Evolutionary conservation across 257 asterid genomes (phyloP).

Genomic region (Nicotiana undulata): DNA sequence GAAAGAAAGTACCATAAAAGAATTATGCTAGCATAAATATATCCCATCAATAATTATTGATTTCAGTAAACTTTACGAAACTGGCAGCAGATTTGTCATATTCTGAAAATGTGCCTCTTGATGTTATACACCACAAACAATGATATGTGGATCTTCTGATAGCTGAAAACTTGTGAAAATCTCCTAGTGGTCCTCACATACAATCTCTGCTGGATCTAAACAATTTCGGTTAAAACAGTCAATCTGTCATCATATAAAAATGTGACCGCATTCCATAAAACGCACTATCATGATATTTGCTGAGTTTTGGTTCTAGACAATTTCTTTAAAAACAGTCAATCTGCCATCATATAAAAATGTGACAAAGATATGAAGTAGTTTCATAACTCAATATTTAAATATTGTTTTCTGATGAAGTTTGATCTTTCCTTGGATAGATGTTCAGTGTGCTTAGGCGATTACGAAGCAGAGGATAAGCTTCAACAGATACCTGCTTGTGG

Average conservation of each 20-base stretch:
- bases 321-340: no score
- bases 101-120: neutral
- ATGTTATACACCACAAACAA: neutral
- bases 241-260: no score
- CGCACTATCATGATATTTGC: no score
- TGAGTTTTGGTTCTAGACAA: no score
- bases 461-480: conserved; percentile 58
- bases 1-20: neutral
- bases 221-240: no score
- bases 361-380: no score
- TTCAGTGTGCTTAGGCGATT: conserved; percentile 80
- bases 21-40: neutral
- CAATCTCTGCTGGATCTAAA: no score
- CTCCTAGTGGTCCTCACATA: neutral
- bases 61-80: neutral
- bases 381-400: neutral
- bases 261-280: no score
- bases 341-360: no score
- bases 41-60: neutral
- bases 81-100: neutral
- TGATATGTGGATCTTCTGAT: neutral
- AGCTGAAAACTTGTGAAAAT: neutral
- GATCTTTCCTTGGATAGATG: conserved; percentile 34
- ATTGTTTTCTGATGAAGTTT: neutral
- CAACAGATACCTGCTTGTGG: conserved; percentile 82